Evolutionary conservation across 768 basidiomycete species (phyloP), one percentile per base, ranked within the genome.

Genomic region (Dacryopinax spathularia): DNA sequence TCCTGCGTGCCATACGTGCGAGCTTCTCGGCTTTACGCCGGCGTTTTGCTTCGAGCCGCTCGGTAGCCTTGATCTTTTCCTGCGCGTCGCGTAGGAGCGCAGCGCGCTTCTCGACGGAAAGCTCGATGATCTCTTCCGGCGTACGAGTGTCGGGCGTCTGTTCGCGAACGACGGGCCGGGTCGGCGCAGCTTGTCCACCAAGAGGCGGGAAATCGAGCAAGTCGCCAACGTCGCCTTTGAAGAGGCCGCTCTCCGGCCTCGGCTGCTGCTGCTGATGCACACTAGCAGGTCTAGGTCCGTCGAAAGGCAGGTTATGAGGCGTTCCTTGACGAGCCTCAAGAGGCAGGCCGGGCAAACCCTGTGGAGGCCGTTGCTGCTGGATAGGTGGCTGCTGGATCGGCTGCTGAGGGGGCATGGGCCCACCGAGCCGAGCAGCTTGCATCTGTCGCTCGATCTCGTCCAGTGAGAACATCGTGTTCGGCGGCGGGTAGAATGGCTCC

Each of bases 1-100:
- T 95, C 71, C 93, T 93, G 65, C 89, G 85, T 65, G 92, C 91
- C 89, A 94, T 93, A 67, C 89, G 84, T 22, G 88, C 86, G 67
- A 95, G 91, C 75, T 95, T 95, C 36, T 82, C 81, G 20, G 88
- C 87, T 68, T 87, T 88, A 41, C 84, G 79, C 43, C 92, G 81
- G 70, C 84, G 89, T 73, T 86, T 86, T 70, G 63, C 68, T 63
- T 94, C 92, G 84, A 88, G 84, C 69, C 81, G 82, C 73, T 94
- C 94, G 0, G 94, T 86, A 73, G 91, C 90, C 72, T 90, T 81
- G 67, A 97, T 94, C 76, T 93, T 87, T 64, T 87, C 83, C 82
- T 88, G 87, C 0, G 89, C 90, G 70, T 91, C 89, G 16, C 78
- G 78, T 66, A 87, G 79, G 36, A 92, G 73, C 3, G 84, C 81